phyloP scores from a whole-genome alignment of 140 eudicot genomes.

The Oenanthe javanica region DNA sequence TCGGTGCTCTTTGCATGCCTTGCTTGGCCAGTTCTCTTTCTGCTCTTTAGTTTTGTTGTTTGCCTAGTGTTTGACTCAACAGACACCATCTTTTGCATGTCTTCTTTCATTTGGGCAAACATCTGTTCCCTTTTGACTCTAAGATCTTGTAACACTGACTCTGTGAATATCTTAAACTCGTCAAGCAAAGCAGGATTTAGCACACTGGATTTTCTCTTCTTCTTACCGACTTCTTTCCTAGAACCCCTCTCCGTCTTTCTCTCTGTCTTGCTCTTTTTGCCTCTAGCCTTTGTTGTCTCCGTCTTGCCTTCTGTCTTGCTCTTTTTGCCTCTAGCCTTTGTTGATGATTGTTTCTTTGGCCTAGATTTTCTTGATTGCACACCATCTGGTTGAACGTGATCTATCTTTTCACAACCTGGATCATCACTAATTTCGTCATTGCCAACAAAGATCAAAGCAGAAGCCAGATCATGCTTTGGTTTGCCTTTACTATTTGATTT shows the following conservation, averaged over 20 bases:
- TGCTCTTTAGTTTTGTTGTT: slow-evolving; percentile 14
- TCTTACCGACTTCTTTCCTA: slow-evolving; percentile 4
- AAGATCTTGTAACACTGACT: slow-evolving; percentile 48
- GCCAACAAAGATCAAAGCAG: slow-evolving; percentile 25
- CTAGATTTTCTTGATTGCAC: slow-evolving; percentile 7
- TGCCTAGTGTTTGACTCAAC: slow-evolving; percentile 14
- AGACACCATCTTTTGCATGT: slow-evolving; percentile 32
- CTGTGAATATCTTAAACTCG: slow-evolving; percentile 45
- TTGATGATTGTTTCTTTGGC: slow-evolving; percentile 18
- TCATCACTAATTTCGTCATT: slow-evolving; percentile 25
- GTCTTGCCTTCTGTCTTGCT: slow-evolving; percentile 2
- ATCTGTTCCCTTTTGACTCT: slow-evolving; percentile 46
- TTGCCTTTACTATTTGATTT: slow-evolving; percentile 28
- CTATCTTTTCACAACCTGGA: slow-evolving; percentile 16
- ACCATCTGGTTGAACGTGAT: slow-evolving; percentile 1
- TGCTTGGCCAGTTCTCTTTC: slow-evolving; percentile 5
- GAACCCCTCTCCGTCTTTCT: background rate
- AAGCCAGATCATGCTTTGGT: slow-evolving; percentile 28
- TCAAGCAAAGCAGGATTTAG: slow-evolving; percentile 25
- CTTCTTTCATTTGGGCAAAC: slow-evolving; percentile 54
- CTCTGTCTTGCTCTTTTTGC: slow-evolving; percentile 7
- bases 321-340: slow-evolving; percentile 4
- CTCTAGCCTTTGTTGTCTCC: slow-evolving; percentile 6
- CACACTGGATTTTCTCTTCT: slow-evolving; percentile 14
- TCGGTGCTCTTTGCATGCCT: background rate